These are phyloP conservation scores for Trichoderma breve DNA, from an alignment of 2,329 filamentous ascomycete genomes.

Conservation along the genomic window DNA sequence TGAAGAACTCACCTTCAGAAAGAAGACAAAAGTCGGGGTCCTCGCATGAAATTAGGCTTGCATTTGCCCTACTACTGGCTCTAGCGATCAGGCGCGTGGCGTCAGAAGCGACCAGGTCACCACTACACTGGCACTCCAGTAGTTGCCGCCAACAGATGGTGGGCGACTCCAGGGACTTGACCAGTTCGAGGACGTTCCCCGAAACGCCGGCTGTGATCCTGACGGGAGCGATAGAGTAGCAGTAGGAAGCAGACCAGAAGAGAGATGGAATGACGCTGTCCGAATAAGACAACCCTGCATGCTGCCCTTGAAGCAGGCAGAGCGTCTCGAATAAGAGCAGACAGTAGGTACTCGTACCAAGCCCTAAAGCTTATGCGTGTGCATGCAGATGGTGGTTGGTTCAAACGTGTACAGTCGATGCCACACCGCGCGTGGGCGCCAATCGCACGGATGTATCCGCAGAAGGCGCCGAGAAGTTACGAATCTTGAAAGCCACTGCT, in stretches of 20 bases:
- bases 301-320: slow-evolving; percentile 25
- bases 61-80: slow-evolving; percentile 8
- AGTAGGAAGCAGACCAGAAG: neutral
- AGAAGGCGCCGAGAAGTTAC: slow-evolving; percentile 32
- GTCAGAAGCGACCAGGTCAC: slow-evolving; percentile 19
- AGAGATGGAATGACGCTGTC: neutral
- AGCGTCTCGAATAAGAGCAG: neutral
- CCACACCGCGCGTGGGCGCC: slow-evolving; percentile 33
- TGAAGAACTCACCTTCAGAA: neutral
- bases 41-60: slow-evolving; percentile 19
- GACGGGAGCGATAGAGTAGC: slow-evolving; percentile 8
- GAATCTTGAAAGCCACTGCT: slow-evolving; percentile 26
- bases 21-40: slow-evolving; percentile 7
- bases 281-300: slow-evolving; percentile 25
- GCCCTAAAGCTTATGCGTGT: slow-evolving; percentile 21
- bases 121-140: slow-evolving; percentile 4
- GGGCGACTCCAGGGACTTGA: slow-evolving; percentile 25
- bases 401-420: slow-evolving; percentile 23
- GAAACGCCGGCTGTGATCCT: slow-evolving; percentile 28
- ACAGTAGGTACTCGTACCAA: neutral
- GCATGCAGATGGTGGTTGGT: slow-evolving; percentile 26
- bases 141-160: slow-evolving; percentile 3
- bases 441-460: slow-evolving; percentile 37
- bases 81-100: slow-evolving; percentile 21
- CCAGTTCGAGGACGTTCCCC: slow-evolving; percentile 33